Evolutionary conservation across 2,329 filamentous ascomycete species (phyloP).

Genomic region (Nemania serpens): DNA sequence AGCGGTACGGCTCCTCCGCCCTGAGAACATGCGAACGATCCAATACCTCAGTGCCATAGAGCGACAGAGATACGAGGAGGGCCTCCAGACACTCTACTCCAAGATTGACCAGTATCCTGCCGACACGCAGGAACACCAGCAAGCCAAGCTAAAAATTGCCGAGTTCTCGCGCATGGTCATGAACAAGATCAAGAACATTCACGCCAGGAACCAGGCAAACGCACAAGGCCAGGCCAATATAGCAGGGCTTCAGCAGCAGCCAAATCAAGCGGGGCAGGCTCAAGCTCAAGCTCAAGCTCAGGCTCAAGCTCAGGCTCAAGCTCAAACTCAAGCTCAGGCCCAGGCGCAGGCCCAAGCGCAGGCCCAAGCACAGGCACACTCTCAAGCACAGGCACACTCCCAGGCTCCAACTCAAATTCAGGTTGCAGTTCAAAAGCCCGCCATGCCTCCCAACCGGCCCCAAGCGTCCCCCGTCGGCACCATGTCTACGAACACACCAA

Average conservation of each 20-base stretch:
- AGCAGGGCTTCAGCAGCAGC: constrained; percentile 6
- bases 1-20: constrained; percentile 43
- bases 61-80: constrained; percentile 62
- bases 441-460: constrained; percentile 28
- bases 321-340: constrained; percentile 6
- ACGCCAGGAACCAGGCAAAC: constrained; percentile 35
- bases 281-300: constrained; percentile 32
- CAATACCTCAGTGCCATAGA: constrained; percentile 58
- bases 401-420: constrained; percentile 29
- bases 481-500: constrained; percentile 12
- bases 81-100: constrained; percentile 57
- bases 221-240: constrained; percentile 14
- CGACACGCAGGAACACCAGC: constrained; percentile 52
- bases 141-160: constrained; percentile 60
- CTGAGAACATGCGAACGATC: constrained; percentile 57
- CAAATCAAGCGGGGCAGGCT: constrained; percentile 7
- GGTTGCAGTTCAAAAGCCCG: constrained; percentile 25
- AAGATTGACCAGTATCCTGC: constrained; percentile 54
- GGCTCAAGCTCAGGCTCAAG: constrained; percentile 8
- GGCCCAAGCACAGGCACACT: constrained; percentile 22
- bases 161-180: constrained; percentile 65
- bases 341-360: constrained; percentile 22
- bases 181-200: constrained; percentile 50
- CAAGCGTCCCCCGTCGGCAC: constrained; percentile 15
- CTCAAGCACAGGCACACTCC: constrained; percentile 30